phyloP scores from a whole-genome alignment of 768 basidiomycete species.

The Lactifluus subvellereus region DNA sequence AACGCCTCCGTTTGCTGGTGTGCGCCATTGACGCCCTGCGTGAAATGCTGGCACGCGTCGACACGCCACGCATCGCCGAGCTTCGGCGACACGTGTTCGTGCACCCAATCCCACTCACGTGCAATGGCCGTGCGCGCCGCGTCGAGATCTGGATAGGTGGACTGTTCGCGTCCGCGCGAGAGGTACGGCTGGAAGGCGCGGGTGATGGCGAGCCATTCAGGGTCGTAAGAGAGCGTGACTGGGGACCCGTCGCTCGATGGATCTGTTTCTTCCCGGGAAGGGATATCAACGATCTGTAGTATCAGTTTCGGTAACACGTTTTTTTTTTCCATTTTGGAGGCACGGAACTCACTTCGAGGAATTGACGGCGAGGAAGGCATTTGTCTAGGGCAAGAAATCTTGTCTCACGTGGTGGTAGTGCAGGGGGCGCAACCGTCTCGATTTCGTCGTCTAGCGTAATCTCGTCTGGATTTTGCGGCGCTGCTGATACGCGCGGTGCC shows the following conservation, averaged over 20 bases:
- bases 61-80: conserved; percentile 18
- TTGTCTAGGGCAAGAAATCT: conserved; percentile 89
- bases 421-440: conserved; percentile 34
- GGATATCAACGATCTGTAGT: conserved; percentile 8
- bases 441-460: conserved; percentile 44
- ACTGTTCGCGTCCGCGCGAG: conserved; percentile 45
- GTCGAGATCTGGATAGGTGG: conserved; percentile 49
- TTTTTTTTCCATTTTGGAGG: not conserved
- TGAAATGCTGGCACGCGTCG: conserved; percentile 22
- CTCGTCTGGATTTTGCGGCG: conserved; percentile 44
- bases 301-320: not conserved
- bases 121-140: conserved; percentile 40
- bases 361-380: conserved; percentile 58
- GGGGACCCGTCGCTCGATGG: conserved; percentile 1
- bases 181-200: conserved; percentile 81
- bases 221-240: conserved; percentile 63
- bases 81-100: conserved; percentile 43
- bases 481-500: not conserved
- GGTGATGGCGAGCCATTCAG: conserved; percentile 91
- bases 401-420: conserved; percentile 42
- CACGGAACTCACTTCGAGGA: conserved; percentile 58
- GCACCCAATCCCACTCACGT: conserved; percentile 63
- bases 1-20: conserved; percentile 68
- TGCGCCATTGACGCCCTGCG: conserved; percentile 9
- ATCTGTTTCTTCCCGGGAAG: not conserved